A percentile compares a stretch with the other conserved stretches of the same genome.
phyloP scores from a whole-genome alignment of 257 asterid species.

The Petunia axillaris region DNA sequence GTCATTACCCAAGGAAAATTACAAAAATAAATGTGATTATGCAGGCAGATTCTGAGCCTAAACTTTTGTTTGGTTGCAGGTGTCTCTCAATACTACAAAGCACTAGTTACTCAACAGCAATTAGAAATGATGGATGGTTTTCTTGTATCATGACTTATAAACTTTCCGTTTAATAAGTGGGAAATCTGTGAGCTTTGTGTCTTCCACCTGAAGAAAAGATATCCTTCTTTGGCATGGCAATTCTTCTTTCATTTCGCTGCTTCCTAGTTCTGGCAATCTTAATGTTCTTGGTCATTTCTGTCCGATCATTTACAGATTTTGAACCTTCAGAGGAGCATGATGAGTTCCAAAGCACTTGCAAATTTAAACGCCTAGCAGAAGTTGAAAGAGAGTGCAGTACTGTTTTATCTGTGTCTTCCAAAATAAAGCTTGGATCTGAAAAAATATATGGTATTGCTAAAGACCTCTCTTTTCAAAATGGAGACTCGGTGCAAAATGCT shows the following conservation, averaged over 20 bases:
- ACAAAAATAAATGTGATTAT: background rate
- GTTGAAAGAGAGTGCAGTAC: constrained; percentile 29
- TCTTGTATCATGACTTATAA: background rate
- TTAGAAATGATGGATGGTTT: background rate
- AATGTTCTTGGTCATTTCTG: constrained; percentile 16
- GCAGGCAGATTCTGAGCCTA: constrained; percentile 12
- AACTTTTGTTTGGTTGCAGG: background rate
- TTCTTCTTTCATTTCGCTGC: background rate
- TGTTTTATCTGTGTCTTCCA: constrained; percentile 14
- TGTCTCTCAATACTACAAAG: background rate
- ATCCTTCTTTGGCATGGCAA: constrained; percentile 8
- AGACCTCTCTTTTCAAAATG: constrained; percentile 31
- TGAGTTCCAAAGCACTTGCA: constrained; percentile 28
- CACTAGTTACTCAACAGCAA: background rate
- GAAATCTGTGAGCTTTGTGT: background rate
- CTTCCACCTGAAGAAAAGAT: constrained; percentile 17
- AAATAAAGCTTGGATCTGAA: constrained; percentile 17
- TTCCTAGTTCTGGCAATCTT: constrained; percentile 5
- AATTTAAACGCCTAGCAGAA: constrained; percentile 19
- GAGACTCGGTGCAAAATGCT: constrained; percentile 30
- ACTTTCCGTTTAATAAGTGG: background rate
- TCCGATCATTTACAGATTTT: constrained; percentile 15
- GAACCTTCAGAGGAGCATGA: constrained; percentile 26
- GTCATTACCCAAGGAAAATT: background rate
- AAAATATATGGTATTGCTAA: background rate